These are phyloP conservation scores for Boletus eberwhitei DNA, from an alignment of 768 basidiomycete species.

Conservation along the genomic window DNA sequence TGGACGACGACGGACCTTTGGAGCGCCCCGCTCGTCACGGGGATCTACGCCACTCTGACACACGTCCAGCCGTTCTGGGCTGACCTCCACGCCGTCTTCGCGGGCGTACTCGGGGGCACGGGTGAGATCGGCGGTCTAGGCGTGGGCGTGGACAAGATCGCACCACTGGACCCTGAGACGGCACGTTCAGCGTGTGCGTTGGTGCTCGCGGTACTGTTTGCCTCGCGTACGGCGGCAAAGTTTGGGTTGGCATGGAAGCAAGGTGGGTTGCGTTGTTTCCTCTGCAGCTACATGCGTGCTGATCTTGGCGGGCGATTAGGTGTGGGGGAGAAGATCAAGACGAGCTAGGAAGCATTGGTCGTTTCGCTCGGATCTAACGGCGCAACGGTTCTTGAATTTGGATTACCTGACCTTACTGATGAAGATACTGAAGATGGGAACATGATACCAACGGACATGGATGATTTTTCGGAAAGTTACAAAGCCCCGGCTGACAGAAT, in stretches of 20 bases:
- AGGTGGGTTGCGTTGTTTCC: constrained; percentile 8
- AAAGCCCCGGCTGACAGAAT: constrained; percentile 10
- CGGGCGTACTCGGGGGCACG: constrained; percentile 40
- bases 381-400: neutral
- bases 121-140: constrained; percentile 8
- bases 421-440: neutral
- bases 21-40: constrained; percentile 78
- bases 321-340: constrained; percentile 28
- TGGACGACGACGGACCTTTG: constrained; percentile 87
- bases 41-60: constrained; percentile 75
- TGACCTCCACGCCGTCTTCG: constrained; percentile 49
- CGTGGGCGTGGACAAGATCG: constrained; percentile 25
- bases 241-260: constrained; percentile 36
- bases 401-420: neutral
- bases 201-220: constrained; percentile 59
- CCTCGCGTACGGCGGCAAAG: constrained; percentile 61
- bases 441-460: constrained; percentile 4
- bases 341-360: neutral
- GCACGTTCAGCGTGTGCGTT: constrained; percentile 73
- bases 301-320: constrained; percentile 1
- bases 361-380: neutral
- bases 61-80: constrained; percentile 87
- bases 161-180: constrained; percentile 55
- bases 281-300: neutral
- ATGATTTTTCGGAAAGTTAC: constrained; percentile 7